A percentile compares a stretch with the other conserved stretches of the same genome.
These are phyloP conservation scores for Casuarina equisetifolia DNA, from an alignment of 306 rosid species.

Conservation along the genomic window DNA sequence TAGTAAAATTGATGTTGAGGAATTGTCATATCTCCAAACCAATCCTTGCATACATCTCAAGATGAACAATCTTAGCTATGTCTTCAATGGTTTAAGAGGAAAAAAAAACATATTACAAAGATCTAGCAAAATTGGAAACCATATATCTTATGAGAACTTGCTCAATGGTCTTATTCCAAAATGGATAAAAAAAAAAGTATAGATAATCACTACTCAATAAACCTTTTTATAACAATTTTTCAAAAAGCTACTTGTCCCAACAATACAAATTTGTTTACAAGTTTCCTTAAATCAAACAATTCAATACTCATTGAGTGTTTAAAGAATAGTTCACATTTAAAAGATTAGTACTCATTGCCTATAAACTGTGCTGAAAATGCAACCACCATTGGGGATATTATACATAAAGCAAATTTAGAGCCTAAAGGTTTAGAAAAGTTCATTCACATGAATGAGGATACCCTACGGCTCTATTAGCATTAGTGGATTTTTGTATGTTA, in stretches of 20 bases:
- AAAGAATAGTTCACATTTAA: slow-evolving; percentile 12
- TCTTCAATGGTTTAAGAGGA: slow-evolving; percentile 30
- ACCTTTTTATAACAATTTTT: slow-evolving; percentile 34
- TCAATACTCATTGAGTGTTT: slow-evolving; percentile 10
- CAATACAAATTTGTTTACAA: slow-evolving; percentile 34
- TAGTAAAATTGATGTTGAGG: slow-evolving; percentile 26
- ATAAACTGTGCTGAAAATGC: slow-evolving; percentile 61
- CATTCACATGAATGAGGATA: slow-evolving; percentile 7
- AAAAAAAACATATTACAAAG: slow-evolving; percentile 14
- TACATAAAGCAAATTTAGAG: slow-evolving; percentile 50
- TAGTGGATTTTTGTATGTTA: slow-evolving; percentile 41
- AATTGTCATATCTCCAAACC: slow-evolving; percentile 23
- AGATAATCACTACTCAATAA: slow-evolving; percentile 14
- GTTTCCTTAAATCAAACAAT: slow-evolving; percentile 8
- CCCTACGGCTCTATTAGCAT: slow-evolving; percentile 67
- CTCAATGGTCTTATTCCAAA: slow-evolving; percentile 29
- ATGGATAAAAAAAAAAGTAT: background rate
- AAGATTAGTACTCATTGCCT: slow-evolving; percentile 40
- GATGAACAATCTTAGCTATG: slow-evolving; percentile 22
- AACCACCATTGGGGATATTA: slow-evolving; percentile 36
- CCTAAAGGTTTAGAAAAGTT: slow-evolving; percentile 47
- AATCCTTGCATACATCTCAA: slow-evolving; percentile 20
- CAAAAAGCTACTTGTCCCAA: slow-evolving; percentile 4
- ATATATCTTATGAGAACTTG: slow-evolving; percentile 35
- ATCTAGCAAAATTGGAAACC: background rate